Evolutionary conservation across 352 stramenopile genomes (phyloP), one percentile per base, ranked within the genome.

Genomic region (Peronosclerospora sorghi): DNA sequence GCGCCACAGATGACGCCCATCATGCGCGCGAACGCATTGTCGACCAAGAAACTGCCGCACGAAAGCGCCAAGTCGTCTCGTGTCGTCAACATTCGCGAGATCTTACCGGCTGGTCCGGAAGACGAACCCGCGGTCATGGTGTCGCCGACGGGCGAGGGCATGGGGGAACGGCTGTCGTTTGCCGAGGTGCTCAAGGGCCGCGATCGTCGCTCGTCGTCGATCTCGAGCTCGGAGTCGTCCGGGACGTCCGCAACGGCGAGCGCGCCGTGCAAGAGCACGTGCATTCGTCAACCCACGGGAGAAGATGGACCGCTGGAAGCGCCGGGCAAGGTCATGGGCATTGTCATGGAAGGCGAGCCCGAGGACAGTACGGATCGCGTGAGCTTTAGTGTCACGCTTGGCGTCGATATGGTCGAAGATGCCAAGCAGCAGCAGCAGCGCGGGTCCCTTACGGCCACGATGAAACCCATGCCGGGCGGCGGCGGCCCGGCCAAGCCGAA

Each of bases 301-400:
- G 68, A 84, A 9, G 79, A 92, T 37, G 79, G 79, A 8, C 69
- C 70, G 20, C 63, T 89, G 17, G 56, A 61, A 18, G 71, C 72
- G 21, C 79, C 79, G 14, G 79, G 62, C 14, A 84, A 83, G 53
- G 70, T 92, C 36, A 92, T 92, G 76, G 77, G 79, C 4, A 65
- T 87, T 21, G 62, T 86, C 28, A 42, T 74, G 10, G 65, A 83
- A 20, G 63, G 71, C 13, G 71, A 84, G 15, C 61, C 64, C 14
- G 61, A 77, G 34, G 69, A 83, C 35, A 70, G 37, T 28, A 56
- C 32, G 14, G 61, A 86, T 48, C 71, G 72, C 40, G 77, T 90
- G 52, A 87, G 77, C 57, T 92, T 89, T 48, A 85, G 76, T 45
- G 77, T 92, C 23, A 92, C 79, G 41, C 69, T 92, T 10, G 69